Conservation (phyloP, 768 basidiomycete genomes). For the Melanogaster broomeanus region DNA sequence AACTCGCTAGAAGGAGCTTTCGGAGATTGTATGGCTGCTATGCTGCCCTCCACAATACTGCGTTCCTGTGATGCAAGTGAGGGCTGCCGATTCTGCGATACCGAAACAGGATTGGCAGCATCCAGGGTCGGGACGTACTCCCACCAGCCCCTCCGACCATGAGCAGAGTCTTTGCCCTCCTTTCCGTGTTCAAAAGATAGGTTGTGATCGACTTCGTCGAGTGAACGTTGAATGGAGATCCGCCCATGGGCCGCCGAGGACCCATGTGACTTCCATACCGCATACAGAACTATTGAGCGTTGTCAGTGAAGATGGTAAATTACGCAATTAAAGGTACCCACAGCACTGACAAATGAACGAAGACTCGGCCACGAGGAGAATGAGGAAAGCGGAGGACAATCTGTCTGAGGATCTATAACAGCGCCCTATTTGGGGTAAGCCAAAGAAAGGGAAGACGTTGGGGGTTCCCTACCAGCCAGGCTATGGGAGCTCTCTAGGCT, state of each 20-base stretch:
- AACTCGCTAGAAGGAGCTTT: constrained; percentile 7
- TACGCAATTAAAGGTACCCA: constrained; percentile 32
- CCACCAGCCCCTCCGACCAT: constrained; percentile 51
- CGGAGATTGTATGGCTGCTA: constrained; percentile 1
- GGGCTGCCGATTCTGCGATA: neutral
- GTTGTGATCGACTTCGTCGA: constrained; percentile 37
- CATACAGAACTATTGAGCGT: constrained; percentile 47
- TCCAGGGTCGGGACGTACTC: constrained; percentile 45
- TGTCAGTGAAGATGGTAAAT: constrained; percentile 7
- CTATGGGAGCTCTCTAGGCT: constrained; percentile 41
- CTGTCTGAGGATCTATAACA: constrained; percentile 41
- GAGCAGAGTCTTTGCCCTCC: constrained; percentile 3
- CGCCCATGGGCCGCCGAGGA: constrained; percentile 55
- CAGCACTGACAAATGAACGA: constrained; percentile 64
- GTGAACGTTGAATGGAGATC: constrained; percentile 51
- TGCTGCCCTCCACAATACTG: constrained; percentile 1
- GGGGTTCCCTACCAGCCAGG: constrained; percentile 43
- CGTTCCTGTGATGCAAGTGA: constrained; percentile 3
- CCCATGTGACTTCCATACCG: constrained; percentile 53
- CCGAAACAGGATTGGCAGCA: neutral
- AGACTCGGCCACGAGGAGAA: constrained; percentile 53
- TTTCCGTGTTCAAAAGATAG: constrained; percentile 9
- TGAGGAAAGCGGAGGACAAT: constrained; percentile 42
- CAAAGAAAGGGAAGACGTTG: neutral
- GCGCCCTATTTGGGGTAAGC: constrained; percentile 37